Evolutionary conservation across 306 rosid species (phyloP).

Genomic region (Castanospermum australe): DNA sequence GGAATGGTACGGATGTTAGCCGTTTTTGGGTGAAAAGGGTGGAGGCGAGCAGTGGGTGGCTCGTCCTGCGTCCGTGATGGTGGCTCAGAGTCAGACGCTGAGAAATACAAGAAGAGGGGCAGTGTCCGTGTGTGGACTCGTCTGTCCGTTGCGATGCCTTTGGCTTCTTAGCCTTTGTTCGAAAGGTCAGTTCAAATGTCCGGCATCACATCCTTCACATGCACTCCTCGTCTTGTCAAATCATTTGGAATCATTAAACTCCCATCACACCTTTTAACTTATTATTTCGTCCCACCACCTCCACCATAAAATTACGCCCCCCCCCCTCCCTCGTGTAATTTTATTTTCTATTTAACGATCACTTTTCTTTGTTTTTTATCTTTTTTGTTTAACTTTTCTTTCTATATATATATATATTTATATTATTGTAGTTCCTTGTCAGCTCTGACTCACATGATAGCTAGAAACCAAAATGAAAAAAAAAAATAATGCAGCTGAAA

Average conservation of each 20-base stretch:
- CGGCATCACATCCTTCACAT: constrained; percentile 39
- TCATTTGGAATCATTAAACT: constrained; percentile 31
- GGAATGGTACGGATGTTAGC: constrained; percentile 29
- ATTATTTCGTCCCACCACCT: neutral
- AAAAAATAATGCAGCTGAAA: neutral
- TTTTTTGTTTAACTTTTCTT: too few relatives aligned
- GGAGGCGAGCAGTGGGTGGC: too few relatives aligned
- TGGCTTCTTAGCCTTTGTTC: neutral
- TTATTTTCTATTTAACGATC: too few relatives aligned
- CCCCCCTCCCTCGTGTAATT: too few relatives aligned
- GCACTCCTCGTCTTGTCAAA: constrained; percentile 48
- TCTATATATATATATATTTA: neutral
- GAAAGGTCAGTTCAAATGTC: constrained; percentile 52
- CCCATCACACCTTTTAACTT: neutral
- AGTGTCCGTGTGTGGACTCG: neutral
- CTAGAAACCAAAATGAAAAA: neutral
- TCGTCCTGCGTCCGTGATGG: neutral
- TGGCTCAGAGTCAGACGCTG: neutral
- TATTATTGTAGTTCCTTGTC: neutral
- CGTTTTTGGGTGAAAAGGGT: constrained; percentile 32
- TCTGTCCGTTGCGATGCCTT: neutral
- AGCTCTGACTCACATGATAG: neutral
- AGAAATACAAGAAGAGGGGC: too few relatives aligned
- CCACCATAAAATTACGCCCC: neutral
- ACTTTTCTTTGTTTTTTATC: too few relatives aligned